Evolutionary conservation across 176 grass and related monocot species (phyloP), one percentile per base, ranked within the genome.

Genomic region (Juncus inflexus): DNA sequence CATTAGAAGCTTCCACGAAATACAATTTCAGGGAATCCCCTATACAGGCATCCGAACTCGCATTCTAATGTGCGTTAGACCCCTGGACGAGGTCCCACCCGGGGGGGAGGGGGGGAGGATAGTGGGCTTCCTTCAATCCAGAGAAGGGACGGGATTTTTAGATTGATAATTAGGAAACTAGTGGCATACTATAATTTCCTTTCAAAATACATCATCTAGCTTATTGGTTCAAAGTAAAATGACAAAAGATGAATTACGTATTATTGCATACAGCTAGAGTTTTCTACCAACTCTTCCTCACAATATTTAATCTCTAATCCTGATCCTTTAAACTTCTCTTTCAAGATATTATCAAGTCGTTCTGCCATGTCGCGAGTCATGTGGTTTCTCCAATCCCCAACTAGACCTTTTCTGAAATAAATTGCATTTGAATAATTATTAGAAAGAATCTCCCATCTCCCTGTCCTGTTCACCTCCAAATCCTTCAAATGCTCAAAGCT

Each of bases 401-500:
- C 61, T 28, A 60, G 43, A 2, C 83, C 77, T n/a, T 86, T 86
- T 64, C 78, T 73, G 53, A 77, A 86, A 58, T 58, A 86, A 0
- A 0, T 0, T 40, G 35, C 2, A 60, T 65, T 55, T 54, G 51
- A 36, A 63, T 56, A 3, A 42, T 9, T 12, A 0, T 5, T 42
- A 57, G 71, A 35, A 39, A 16, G 6, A 42, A 58, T 35, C 3
- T 49, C 50, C 8, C 13, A 6, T 3, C 52, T 36, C 7, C 66
- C 72, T 0, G 41, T 6, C 61, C 47, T 77, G 52, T 90, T 86
- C 67, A 83, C 76, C 63, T 83, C 75, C 57, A 90, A 51, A 0
- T 12, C 72, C 41, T 70, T 80, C 66, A 90, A 61, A 55, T 55
- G 56, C 1, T 73, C 51, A 62, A 86, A 83, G 76, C 87, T 90